Evolutionary conservation across 371 early-diverging fungal genomes (phyloP), one percentile per base, ranked within the genome.

Genomic region (Mucor velutinosus): DNA sequence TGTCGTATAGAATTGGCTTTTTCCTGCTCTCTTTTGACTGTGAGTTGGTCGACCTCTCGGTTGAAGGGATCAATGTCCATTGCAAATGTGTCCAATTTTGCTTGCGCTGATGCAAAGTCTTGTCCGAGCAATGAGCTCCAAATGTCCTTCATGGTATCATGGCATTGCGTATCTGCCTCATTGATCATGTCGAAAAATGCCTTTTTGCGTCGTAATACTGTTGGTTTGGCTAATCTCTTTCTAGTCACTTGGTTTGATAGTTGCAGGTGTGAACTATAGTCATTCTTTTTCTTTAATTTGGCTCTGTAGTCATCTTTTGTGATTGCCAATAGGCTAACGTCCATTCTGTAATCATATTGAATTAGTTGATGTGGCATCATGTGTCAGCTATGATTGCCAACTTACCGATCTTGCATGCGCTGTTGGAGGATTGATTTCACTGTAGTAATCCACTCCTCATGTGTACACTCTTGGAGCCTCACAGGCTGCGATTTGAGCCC

Each of bases 381-480:
- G 15, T 15, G 29, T 15, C 3, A 15, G 0, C 5, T 7, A 27
- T 21, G 4, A 25, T 23, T 53, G 53, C 0, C 29, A 49, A 62
- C 37, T 65, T 62, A 65, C 71, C 58, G 39, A 0, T 47, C 33
- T 8, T 56, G 17, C 71, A 70, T 65, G 30, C 62, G 39, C 25
- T 25, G 2, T 30, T 65, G 49, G 7, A 68, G 25, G 1, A 64
- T 32, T 15, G 73, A 58, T 25, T 65, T 57, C 0, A 67, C 32
- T 0, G 25, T n/a, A 0, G 19, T 33, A 12, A 72, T 17, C 73
- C 73, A 72, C 4, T 56, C 37, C 1, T 49, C 23, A 7, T 58
- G 39, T 19, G 0, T 17, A 11, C 62, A 65, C 32, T 14, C 12
- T 2, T 27, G 1, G 3, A 72, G 3, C 14, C 62, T 68, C 0